Conservation (phyloP, 208 protist genomes). For the Leishmania lainsoni region DNA sequence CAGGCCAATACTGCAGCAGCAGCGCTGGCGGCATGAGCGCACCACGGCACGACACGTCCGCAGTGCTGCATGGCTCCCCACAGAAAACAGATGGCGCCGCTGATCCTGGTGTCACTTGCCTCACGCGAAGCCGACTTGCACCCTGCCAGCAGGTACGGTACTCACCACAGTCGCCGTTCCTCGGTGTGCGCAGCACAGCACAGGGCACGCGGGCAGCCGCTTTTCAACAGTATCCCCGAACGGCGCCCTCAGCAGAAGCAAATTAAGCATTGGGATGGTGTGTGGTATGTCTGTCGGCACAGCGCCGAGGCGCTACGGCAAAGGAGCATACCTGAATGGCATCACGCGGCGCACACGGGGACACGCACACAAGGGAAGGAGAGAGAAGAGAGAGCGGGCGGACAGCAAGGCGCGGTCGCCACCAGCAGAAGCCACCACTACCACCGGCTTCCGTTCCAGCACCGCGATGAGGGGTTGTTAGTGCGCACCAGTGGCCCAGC, state of each 20-base stretch:
- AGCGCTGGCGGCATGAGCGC: neutral
- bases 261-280: constrained; percentile 35
- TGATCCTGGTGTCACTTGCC: neutral
- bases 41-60: neutral
- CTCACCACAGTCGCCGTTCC: neutral
- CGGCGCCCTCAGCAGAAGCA: constrained; percentile 7
- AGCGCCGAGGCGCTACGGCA: constrained; percentile 23
- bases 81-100: too few species aligned
- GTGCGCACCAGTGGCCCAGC: too few species aligned
- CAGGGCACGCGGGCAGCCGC: neutral
- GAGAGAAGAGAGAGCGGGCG: neutral
- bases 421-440: too few species aligned
- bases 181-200: neutral
- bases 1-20: neutral
- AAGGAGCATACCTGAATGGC: constrained; percentile 35
- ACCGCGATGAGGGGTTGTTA: constrained; percentile 4
- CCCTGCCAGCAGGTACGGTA: neutral
- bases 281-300: constrained; percentile 29
- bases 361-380: neutral
- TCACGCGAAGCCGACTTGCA: neutral
- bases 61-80: neutral
- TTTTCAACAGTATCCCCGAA: neutral
- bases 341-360: too few species aligned
- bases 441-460: neutral
- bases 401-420: too few species aligned